phyloP scores from a whole-genome alignment of 106 monocot species.

The Dendrobium officinale region DNA sequence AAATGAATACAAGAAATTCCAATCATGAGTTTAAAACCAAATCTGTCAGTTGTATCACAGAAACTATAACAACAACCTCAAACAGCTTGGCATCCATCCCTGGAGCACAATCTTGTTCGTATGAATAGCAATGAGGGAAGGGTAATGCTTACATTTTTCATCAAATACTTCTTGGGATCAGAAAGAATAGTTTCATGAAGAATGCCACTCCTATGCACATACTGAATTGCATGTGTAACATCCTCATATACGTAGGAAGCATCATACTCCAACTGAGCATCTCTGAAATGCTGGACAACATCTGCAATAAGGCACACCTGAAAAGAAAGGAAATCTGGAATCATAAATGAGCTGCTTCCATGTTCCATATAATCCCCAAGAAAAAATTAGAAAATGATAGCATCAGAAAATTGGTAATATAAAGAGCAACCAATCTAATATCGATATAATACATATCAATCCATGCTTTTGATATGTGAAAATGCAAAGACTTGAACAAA shows the following conservation, averaged over 20 bases:
- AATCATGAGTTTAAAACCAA: not conserved
- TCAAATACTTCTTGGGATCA: conserved; percentile 74
- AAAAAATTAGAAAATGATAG: not conserved
- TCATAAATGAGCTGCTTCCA: not conserved
- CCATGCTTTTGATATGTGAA: too few relatives aligned
- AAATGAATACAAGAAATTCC: not conserved
- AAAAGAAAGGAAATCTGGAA: conserved; percentile 1
- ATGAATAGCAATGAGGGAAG: too few relatives aligned
- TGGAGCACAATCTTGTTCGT: not conserved
- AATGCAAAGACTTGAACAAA: too few relatives aligned
- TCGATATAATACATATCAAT: too few relatives aligned
- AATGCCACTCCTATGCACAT: conserved; percentile 76
- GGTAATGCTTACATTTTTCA: conserved; percentile 66
- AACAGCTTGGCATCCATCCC: not conserved
- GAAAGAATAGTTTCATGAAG: conserved; percentile 69
- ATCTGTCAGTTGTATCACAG: not conserved
- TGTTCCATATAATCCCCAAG: not conserved
- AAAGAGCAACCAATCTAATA: too few relatives aligned
- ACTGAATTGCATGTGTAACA: conserved; percentile 85
- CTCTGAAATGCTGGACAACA: conserved; percentile 85
- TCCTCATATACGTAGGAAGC: conserved; percentile 90
- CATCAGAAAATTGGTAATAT: not conserved
- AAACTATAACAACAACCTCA: conserved; percentile 2
- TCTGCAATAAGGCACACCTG: conserved; percentile 98
- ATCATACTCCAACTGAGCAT: conserved; percentile 92